phyloP scores from a whole-genome alignment of 257 asterid genomes.

The Datura wrightii region DNA sequence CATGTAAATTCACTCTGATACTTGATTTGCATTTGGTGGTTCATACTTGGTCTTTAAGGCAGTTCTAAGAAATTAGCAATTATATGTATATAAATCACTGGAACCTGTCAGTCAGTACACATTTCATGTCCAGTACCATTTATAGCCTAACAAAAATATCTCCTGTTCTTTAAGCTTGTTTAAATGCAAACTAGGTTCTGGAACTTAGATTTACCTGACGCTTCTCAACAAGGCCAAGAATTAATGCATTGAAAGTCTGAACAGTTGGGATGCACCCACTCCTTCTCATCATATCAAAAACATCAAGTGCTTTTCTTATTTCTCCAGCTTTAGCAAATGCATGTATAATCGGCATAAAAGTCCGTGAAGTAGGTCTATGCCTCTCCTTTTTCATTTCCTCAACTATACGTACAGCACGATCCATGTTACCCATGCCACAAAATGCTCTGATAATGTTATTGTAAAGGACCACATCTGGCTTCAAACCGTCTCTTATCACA shows the following conservation, averaged over 20 bases:
- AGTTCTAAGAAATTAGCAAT: neutral
- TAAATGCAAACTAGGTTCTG: neutral
- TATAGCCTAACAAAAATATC: neutral
- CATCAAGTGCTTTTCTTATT: conserved; percentile 65
- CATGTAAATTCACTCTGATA: neutral
- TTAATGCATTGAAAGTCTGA: conserved; percentile 81
- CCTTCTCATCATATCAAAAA: conserved; percentile 85
- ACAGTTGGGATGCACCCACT: conserved; percentile 94
- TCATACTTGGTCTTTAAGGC: neutral
- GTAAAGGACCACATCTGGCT: conserved; percentile 91
- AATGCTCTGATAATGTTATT: conserved; percentile 84
- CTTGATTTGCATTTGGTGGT: neutral
- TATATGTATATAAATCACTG: neutral
- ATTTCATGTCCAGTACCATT: neutral
- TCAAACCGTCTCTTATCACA: conserved; percentile 73
- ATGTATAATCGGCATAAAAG: conserved; percentile 93
- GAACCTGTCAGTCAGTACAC: neutral
- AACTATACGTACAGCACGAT: conserved; percentile 82
- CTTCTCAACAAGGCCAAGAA: conserved; percentile 90
- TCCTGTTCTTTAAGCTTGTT: too few relatives aligned
- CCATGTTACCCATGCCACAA: conserved; percentile 95
- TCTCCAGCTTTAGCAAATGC: conserved; percentile 84
- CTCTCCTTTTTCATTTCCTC: conserved; percentile 90
- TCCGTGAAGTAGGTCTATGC: conserved; percentile 74
- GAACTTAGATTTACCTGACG: conserved; percentile 60